Conservation (phyloP, 1,284 basidiomycete species). For the Somion occarium region DNA sequence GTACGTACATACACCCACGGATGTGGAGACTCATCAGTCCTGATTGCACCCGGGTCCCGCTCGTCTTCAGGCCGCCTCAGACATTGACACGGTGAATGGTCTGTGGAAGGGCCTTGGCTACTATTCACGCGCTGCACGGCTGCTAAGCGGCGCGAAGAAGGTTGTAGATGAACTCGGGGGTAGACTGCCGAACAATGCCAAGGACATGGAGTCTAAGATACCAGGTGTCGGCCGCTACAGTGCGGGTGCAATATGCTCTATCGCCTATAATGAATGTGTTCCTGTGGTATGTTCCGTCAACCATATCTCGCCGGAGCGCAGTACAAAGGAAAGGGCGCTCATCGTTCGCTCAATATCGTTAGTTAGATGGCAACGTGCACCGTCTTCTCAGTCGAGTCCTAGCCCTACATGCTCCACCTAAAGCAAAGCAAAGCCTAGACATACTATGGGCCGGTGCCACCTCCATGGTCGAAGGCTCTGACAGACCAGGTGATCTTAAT, state of each 20-base stretch:
- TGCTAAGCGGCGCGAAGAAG: constrained; percentile 77
- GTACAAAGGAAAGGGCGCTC: not conserved
- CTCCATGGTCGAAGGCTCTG: constrained; percentile 55
- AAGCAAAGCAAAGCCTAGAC: constrained; percentile 72
- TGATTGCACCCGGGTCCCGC: constrained; percentile 4
- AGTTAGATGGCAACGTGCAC: constrained; percentile 93
- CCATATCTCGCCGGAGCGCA: not conserved
- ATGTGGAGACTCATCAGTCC: not conserved
- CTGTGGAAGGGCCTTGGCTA: constrained; percentile 92
- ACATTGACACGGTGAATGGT: constrained; percentile 82
- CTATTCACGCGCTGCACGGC: constrained; percentile 81
- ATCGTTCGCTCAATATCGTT: constrained; percentile 3
- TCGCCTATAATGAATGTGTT: constrained; percentile 80
- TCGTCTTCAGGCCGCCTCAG: constrained; percentile 50
- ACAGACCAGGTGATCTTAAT: constrained; percentile 77
- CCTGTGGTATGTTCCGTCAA: constrained; percentile 65
- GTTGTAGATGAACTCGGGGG: constrained; percentile 66
- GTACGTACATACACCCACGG: constrained; percentile 34
- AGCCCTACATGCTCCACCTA: constrained; percentile 77
- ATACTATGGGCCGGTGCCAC: constrained; percentile 79
- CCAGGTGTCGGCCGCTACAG: constrained; percentile 93
- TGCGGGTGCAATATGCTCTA: constrained; percentile 85
- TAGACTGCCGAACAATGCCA: constrained; percentile 74
- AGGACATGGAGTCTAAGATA: constrained; percentile 79
- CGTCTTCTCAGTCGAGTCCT: constrained; percentile 78